Evolutionary conservation across 805 yeast species (phyloP).

Genomic region (Teunomyces tritomae): DNA sequence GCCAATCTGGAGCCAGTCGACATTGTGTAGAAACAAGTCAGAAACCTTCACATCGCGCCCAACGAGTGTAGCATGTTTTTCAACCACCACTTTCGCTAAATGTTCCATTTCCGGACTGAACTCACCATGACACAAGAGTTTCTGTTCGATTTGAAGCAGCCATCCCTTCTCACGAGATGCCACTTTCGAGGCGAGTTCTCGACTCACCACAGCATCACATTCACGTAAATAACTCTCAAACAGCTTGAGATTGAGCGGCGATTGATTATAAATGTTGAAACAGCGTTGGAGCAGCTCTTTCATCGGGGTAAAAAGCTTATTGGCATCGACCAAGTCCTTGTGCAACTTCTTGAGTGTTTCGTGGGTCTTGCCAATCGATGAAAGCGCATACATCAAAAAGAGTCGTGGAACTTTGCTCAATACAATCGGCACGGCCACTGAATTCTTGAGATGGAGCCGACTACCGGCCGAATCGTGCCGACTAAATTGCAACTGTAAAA

Average conservation of each 20-base stretch:
- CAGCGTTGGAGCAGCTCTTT: conserved; percentile 51
- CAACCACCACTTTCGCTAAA: conserved; percentile 43
- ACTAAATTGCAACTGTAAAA: conserved; percentile 44
- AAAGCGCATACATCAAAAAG: conserved; percentile 61
- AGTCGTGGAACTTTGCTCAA: conserved; percentile 70
- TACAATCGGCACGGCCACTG: conserved; percentile 56
- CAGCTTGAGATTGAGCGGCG: conserved; percentile 58
- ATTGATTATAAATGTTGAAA: conserved; percentile 45
- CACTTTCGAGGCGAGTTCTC: conserved; percentile 24
- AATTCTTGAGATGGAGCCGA: conserved; percentile 26
- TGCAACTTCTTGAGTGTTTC: conserved; percentile 56
- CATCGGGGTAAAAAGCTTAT: conserved; percentile 46
- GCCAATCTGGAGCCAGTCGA: conserved; percentile 59
- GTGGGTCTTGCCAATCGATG: conserved; percentile 61
- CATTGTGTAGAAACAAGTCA: conserved; percentile 60
- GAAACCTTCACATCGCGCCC: conserved; percentile 48
- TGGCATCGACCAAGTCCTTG: conserved; percentile 44
- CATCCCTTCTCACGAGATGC: conserved; percentile 21
- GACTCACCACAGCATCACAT: conserved; percentile 42
- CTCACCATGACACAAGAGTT: conserved; percentile 58
- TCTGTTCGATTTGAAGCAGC: conserved; percentile 56
- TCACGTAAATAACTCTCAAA: conserved; percentile 49
- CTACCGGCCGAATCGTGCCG: conserved; percentile 17
- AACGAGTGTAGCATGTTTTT: conserved; percentile 43
- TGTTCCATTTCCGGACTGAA: conserved; percentile 46